These are phyloP conservation scores for Jimgerdemannia flammicorona DNA, from an alignment of 192 early-diverging fungal species.

Conservation along the genomic window DNA sequence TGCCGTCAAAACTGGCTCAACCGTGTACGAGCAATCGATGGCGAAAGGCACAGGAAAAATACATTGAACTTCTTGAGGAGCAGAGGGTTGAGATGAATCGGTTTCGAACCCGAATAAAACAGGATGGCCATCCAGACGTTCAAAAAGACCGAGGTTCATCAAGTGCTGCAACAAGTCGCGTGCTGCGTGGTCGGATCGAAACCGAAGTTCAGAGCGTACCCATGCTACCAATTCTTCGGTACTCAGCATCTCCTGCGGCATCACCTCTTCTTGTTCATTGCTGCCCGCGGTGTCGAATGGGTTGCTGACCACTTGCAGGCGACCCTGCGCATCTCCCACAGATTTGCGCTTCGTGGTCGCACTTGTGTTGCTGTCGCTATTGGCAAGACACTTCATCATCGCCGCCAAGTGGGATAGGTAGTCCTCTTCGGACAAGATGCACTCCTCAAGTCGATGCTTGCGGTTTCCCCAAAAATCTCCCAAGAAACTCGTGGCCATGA, in stretches of 20 bases:
- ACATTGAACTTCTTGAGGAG: slow-evolving; percentile 22
- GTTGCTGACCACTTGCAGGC: slow-evolving; percentile 15
- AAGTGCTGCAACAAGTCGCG: slow-evolving; percentile 49
- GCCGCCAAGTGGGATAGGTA: slow-evolving; percentile 49
- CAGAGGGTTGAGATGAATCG: background rate
- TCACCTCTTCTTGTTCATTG: background rate
- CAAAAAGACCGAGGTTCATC: slow-evolving; percentile 50
- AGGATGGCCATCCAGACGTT: slow-evolving; percentile 44
- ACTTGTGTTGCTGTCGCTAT: background rate
- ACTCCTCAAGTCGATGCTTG: slow-evolving; percentile 23
- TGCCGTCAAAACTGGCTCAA: slow-evolving; percentile 47
- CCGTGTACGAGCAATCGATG: slow-evolving; percentile 45
- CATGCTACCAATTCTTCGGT: slow-evolving; percentile 27
- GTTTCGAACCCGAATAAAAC: slow-evolving; percentile 21
- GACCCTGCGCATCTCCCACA: slow-evolving; percentile 11
- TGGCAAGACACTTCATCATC: slow-evolving; percentile 26
- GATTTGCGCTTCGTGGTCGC: slow-evolving; percentile 12
- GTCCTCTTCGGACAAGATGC: slow-evolving; percentile 32
- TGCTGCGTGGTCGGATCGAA: slow-evolving; percentile 25
- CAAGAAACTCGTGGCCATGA: slow-evolving; percentile 26
- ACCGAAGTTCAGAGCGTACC: slow-evolving; percentile 30
- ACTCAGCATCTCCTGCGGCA: slow-evolving; percentile 20
- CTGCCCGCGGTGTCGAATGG: slow-evolving; percentile 11
- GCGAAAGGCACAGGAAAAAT: slow-evolving; percentile 48
- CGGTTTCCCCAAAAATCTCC: slow-evolving; percentile 33